Evolutionary conservation across 345 rosid species (phyloP).

Genomic region (Populus simonii): DNA sequence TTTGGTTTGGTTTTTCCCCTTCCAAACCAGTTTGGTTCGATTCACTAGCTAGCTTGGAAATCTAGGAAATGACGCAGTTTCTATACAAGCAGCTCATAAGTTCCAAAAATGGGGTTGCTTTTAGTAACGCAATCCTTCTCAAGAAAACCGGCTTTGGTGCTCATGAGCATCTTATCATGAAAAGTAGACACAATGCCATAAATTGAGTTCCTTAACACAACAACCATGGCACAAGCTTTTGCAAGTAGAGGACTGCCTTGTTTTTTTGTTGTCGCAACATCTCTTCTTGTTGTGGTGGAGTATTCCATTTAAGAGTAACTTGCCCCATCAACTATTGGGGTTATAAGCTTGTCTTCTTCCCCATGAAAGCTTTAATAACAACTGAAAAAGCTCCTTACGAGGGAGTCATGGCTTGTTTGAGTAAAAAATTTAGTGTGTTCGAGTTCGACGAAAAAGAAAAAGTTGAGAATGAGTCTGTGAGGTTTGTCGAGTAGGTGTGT

Average conservation of each 20-base stretch:
- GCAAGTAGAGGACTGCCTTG: conserved; percentile 47
- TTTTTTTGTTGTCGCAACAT: conserved; percentile 45
- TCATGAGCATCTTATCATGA: conserved; percentile 63
- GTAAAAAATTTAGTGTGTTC: no score
- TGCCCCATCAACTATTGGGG: conserved; percentile 62
- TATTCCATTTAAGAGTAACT: conserved; percentile 63
- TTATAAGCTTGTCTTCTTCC: conserved; percentile 70
- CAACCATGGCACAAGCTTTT: conserved; percentile 66
- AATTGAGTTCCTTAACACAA: conserved; percentile 70
- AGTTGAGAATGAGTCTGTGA: background rate
- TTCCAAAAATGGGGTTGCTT: conserved; percentile 57
- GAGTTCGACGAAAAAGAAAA: conserved; percentile 10
- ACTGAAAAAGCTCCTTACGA: background rate
- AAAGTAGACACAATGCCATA: conserved; percentile 61
- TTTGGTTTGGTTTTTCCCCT: accelerated
- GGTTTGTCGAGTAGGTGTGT: background rate
- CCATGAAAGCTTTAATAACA: conserved; percentile 74
- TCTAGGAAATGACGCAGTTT: conserved; percentile 71
- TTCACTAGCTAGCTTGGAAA: conserved; percentile 48
- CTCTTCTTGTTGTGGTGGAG: conserved; percentile 56
- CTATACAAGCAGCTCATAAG: conserved; percentile 57
- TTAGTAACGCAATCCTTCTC: conserved; percentile 70
- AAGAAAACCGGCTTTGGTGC: conserved; percentile 58
- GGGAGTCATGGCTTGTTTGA: conserved; percentile 6
- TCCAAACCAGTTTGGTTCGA: no score